Conservation (phyloP, 2,329 filamentous ascomycete genomes). For the Graphium sp. region DNA sequence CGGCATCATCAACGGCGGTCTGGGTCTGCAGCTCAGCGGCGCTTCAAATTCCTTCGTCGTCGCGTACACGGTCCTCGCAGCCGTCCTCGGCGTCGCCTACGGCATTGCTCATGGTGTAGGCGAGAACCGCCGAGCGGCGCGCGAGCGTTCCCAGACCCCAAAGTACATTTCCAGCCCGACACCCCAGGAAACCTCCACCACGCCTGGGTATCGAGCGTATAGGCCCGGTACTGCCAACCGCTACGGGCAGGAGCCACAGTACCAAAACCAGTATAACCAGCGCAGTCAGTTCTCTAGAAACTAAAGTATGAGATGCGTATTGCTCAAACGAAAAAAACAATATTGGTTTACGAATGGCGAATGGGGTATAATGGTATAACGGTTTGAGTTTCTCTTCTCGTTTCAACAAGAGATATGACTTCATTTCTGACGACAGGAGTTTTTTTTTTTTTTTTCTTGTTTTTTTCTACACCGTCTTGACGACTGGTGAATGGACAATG, state of each 20-base stretch:
- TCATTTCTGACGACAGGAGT: no score
- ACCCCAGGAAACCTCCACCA: no score
- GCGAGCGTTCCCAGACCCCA: no score
- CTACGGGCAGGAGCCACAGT: background rate
- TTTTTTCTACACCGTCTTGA: background rate
- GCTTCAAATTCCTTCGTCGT: slow-evolving; percentile 23
- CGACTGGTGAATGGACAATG: background rate
- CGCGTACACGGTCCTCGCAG: slow-evolving; percentile 39
- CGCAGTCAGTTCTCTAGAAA: no score
- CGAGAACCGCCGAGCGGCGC: background rate
- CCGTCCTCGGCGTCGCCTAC: slow-evolving; percentile 28
- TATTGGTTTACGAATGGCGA: no score
- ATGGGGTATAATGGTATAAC: no score
- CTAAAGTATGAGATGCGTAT: no score
- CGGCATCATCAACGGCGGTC: slow-evolving; percentile 45
- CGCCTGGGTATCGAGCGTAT: background rate
- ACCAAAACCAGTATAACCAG: no score
- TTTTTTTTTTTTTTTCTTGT: background rate
- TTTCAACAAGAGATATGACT: no score
- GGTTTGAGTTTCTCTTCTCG: no score
- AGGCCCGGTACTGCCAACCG: background rate
- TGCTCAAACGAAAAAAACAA: no score
- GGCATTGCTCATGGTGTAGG: slow-evolving; percentile 9
- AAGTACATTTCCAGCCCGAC: no score
- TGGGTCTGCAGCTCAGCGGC: slow-evolving; percentile 35